These are phyloP conservation scores for Fusarium redolens DNA, from an alignment of 2,329 filamentous ascomycete species.

Conservation along the genomic window DNA sequence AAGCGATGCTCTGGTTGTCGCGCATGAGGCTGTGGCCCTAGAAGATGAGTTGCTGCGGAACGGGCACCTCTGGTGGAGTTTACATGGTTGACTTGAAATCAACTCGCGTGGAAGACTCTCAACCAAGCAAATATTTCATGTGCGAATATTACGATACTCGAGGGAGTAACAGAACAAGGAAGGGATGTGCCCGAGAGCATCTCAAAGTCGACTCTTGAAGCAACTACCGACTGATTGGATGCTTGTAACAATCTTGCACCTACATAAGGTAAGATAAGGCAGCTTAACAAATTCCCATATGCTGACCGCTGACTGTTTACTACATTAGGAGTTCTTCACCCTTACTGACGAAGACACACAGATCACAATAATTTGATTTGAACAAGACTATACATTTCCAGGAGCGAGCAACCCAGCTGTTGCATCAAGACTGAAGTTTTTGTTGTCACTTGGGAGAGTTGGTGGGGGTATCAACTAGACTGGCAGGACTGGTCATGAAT, in stretches of 20 bases:
- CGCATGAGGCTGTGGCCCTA: constrained; percentile 16
- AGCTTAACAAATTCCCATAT: not conserved
- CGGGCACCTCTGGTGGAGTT: not conserved
- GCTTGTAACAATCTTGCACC: too few species aligned
- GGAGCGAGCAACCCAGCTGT: not conserved
- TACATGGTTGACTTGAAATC: not conserved
- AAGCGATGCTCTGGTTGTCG: constrained; percentile 21
- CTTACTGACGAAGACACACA: too few species aligned
- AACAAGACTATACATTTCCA: too few species aligned
- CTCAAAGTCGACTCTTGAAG: not conserved
- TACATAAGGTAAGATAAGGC: not conserved
- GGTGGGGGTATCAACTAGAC: not conserved
- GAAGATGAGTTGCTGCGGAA: not conserved
- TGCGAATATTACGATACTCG: not conserved
- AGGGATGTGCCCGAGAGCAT: not conserved
- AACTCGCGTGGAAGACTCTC: not conserved
- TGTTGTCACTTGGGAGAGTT: not conserved
- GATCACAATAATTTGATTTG: not conserved
- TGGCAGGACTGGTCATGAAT: not conserved
- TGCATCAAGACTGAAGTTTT: not conserved
- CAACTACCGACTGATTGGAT: not conserved
- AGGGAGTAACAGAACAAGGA: not conserved
- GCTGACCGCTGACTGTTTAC: not conserved
- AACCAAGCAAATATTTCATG: not conserved
- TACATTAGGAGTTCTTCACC: not conserved